phyloP scores from a whole-genome alignment of 352 stramenopile species.

The Phytophthora parvispora region DNA sequence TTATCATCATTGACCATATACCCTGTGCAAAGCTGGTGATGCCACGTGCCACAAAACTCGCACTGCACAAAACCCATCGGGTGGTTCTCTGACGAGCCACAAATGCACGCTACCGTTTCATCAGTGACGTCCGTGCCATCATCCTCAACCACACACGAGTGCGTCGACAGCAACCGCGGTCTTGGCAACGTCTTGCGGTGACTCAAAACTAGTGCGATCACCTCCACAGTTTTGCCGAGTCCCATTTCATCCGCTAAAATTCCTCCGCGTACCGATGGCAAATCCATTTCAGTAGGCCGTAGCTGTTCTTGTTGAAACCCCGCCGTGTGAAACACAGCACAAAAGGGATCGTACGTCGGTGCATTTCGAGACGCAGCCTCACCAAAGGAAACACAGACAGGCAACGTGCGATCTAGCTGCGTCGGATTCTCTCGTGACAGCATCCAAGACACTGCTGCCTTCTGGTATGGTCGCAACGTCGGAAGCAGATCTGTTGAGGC shows the following conservation, averaged over 20 bases:
- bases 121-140: constrained; percentile 1
- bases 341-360: constrained; percentile 52
- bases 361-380: background rate
- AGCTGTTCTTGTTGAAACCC: constrained; percentile 9
- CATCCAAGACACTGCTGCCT: constrained; percentile 97
- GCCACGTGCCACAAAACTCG: constrained; percentile 60
- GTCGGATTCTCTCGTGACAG: constrained; percentile 84
- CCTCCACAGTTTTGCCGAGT: constrained; percentile 89
- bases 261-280: constrained; percentile 65
- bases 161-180: constrained; percentile 21
- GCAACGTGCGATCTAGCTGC: background rate
- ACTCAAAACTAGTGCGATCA: constrained; percentile 68
- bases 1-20: constrained; percentile 17
- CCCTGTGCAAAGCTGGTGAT: constrained; percentile 75
- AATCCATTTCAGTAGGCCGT: constrained; percentile 12
- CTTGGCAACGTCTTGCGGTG: constrained; percentile 48
- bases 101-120: constrained; percentile 58
- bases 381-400: constrained; percentile 26
- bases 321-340: constrained; percentile 34
- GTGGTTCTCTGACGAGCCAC: constrained; percentile 48
- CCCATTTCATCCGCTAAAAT: constrained; percentile 97
- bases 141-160: background rate
- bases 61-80: constrained; percentile 59
- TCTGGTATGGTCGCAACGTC: constrained; percentile 97
- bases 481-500: constrained; percentile 59